Evolutionary conservation across 2,329 filamentous ascomycete genomes (phyloP).

Genomic region (Cladobotryum mycophilum): DNA sequence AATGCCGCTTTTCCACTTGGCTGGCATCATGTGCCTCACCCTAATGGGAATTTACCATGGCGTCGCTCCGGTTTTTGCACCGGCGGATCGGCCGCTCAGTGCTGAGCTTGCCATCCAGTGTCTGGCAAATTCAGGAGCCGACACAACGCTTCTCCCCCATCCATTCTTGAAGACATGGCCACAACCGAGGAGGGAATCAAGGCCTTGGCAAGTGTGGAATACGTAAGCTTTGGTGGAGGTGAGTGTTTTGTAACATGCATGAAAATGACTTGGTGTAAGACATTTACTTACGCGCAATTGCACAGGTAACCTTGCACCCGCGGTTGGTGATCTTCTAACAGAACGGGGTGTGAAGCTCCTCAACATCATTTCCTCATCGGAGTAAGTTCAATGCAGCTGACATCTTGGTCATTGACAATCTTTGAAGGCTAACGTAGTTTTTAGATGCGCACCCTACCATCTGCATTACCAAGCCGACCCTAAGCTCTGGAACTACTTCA

Average conservation of each 20-base stretch:
- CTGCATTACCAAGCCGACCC: conserved; percentile 27
- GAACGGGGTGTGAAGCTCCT: conserved; percentile 27
- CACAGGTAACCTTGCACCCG: conserved; percentile 30
- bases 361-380: conserved; percentile 37
- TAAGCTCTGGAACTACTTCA: conserved; percentile 38
- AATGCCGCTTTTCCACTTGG: conserved; percentile 36
- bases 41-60: conserved; percentile 24
- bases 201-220: conserved; percentile 26
- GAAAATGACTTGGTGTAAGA: background rate
- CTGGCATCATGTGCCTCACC: conserved; percentile 23
- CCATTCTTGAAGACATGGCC: conserved; percentile 39
- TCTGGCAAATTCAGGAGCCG: conserved; percentile 20
- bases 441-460: conserved; percentile 29
- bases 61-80: conserved; percentile 21
- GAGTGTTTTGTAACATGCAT: conserved; percentile 3
- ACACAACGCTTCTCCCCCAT: conserved; percentile 30
- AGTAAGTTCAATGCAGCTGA: conserved; percentile 24
- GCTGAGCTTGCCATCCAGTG: conserved; percentile 28
- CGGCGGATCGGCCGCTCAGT: conserved; percentile 28
- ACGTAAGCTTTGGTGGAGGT: conserved; percentile 34
- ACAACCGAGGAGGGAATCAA: conserved; percentile 24
- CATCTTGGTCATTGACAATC: too few species aligned
- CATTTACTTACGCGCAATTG: background rate
- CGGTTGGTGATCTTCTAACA: conserved; percentile 32
- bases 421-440: too few species aligned